Conservation (phyloP, 2,329 filamentous ascomycete genomes). For the Chaetothyriales sp. region DNA sequence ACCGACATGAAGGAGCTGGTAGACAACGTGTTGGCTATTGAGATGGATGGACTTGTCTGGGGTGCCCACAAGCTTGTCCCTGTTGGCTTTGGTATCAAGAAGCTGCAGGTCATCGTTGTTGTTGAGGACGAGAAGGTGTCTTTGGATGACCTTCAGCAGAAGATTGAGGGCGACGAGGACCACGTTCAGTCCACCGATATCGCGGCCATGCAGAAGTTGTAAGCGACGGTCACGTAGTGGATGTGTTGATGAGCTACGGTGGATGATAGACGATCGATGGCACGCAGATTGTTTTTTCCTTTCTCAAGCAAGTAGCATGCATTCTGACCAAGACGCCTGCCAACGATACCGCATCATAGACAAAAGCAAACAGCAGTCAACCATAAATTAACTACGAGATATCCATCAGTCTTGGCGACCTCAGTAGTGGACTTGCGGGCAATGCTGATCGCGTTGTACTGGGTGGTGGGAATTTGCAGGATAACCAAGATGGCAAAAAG, state of each 20-base stretch:
- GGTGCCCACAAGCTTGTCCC: conserved; percentile 78
- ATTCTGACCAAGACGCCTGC: not conserved
- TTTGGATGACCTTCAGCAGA: conserved; percentile 68
- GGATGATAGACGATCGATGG: not conserved
- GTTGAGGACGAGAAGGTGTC: conserved; percentile 96
- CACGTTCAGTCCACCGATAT: conserved; percentile 91
- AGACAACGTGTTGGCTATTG: conserved; percentile 63
- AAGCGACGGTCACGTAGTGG: conserved; percentile 28
- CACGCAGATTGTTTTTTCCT: not conserved
- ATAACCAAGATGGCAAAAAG: too few relatives aligned
- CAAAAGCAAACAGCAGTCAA: not conserved
- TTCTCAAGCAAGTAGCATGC: not conserved
- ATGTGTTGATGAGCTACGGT: not conserved
- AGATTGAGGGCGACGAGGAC: conserved; percentile 81
- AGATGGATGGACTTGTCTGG: conserved; percentile 93
- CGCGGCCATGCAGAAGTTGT: conserved; percentile 86
- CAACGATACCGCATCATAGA: not conserved
- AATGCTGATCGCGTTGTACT: too few relatives aligned
- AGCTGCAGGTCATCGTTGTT: conserved; percentile 97
- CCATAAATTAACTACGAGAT: not conserved
- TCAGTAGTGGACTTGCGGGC: too few relatives aligned
- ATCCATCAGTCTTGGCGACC: not conserved
- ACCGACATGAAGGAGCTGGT: conserved; percentile 79
- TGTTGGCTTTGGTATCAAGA: conserved; percentile 96
- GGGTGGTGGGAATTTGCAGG: too few relatives aligned